phyloP scores from a whole-genome alignment of 2,329 filamentous ascomycete species.

The Exophiala alcalophila region DNA sequence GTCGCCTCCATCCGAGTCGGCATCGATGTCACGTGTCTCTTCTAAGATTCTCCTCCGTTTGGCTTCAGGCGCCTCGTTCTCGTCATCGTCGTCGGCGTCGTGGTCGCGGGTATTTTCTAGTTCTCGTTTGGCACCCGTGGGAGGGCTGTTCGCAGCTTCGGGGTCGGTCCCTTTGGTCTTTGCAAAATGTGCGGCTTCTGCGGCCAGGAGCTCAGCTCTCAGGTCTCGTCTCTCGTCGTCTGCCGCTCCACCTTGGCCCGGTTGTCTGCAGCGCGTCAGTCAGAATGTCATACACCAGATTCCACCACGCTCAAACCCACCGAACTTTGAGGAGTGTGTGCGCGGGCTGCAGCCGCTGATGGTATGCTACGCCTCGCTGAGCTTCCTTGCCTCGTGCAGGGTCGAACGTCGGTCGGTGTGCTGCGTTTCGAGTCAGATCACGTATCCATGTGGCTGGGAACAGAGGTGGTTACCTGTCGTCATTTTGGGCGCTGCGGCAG shows the following conservation, averaged over 20 bases:
- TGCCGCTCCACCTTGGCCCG: conserved; percentile 83
- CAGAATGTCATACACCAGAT: conserved; percentile 4
- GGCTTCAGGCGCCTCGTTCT: conserved; percentile 68
- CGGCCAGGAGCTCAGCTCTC: conserved; percentile 81
- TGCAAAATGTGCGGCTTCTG: conserved; percentile 81
- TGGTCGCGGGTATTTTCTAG: conserved; percentile 51
- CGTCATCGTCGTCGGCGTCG: conserved; percentile 39
- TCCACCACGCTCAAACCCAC: conserved; percentile 44
- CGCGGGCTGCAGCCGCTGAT: conserved; percentile 90
- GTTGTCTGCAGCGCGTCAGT: conserved; percentile 55
- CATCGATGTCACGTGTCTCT: conserved; percentile 83
- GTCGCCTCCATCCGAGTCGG: conserved; percentile 61
- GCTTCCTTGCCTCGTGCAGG: conserved; percentile 94
- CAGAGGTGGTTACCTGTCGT: conserved; percentile 36
- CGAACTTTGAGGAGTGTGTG: conserved; percentile 90
- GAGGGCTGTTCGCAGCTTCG: conserved; percentile 30
- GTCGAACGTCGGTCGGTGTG: conserved; percentile 89
- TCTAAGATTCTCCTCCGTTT: conserved; percentile 85
- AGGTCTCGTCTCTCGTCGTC: conserved; percentile 73
- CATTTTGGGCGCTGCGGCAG: conserved; percentile 41
- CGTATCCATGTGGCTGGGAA: conserved; percentile 36
- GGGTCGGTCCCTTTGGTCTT: conserved; percentile 62
- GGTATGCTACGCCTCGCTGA: conserved; percentile 87
- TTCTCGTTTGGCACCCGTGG: conserved; percentile 58
- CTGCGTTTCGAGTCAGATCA: conserved; percentile 49